Base-by-base conservation (phyloP, 1,139 yeast species). In the Geotrichum australiense region DNA sequence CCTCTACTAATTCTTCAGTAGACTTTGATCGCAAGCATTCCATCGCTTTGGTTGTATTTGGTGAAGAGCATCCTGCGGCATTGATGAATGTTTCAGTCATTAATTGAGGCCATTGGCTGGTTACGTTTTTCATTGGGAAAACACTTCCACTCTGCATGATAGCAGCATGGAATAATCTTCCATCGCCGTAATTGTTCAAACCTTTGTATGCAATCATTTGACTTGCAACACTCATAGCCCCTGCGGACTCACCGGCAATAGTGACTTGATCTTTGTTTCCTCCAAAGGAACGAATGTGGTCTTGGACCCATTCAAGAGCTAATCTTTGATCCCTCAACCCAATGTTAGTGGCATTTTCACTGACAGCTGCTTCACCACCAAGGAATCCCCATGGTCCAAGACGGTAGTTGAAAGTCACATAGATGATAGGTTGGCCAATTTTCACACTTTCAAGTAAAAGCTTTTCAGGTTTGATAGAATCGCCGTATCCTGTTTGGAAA, bases 241-340 rank as follows among this genome's bases (percentile, higher is more conserved):
- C 65, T 0, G 65, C 65, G 31, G 55, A 49, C 48, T 61, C 63
- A 20, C 65, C 65, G 54, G 56, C 48, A 11, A 58, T 49, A 1
- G 59, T 54, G 14, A 61, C 50, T 34, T 48, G 53, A 3, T 48
- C 47, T 5, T 59, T 53, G 44, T 62, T 54, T 16, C 66, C 66
- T 10, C 66, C 65, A 49, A 62, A 61, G 11, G 38, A 40, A 1
- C 12, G 45, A 36, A 61, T 58, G 43, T 59, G 52, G 41, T 57
- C 53, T 19, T 52, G 47, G 4, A 59, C 52, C 66, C 66, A 62
- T 28, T 57, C 49, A 6, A 62, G 41, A 1, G 64, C 66, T 25
- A 39, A 27, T 10, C 51, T 40, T 47, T 61, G 65, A 45, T 62
- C 66, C 27, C 53, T 47, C 0, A 61, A 37, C 2, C 63, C 64